Evolutionary conservation across 176 grass and related monocot genomes (phyloP), one percentile per base, ranked within the genome.

Genomic region (Puya raimondii): DNA sequence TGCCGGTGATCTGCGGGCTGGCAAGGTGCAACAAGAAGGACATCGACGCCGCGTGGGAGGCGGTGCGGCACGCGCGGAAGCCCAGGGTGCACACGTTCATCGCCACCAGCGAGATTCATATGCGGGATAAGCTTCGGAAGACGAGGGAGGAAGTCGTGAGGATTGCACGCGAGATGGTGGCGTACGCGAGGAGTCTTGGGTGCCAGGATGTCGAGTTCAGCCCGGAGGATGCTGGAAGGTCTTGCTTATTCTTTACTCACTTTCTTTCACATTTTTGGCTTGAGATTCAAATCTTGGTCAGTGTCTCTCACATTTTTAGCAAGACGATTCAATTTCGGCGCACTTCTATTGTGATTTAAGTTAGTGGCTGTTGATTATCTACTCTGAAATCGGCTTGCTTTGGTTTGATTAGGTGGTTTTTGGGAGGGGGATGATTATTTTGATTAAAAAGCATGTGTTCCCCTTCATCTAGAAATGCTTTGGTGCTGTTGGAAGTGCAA

Each of bases 221-320:
- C 66, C 87, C 94, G 0, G 94, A 99, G 79, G 89, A 99, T 16
- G 89, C 94, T 20, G 94, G 94, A 49, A 93, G 94, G 94, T 99
- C 10, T 50, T 50, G 11, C 17, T 11, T 65, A n/a, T 67, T 29
- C 42, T 49, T 69, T 49, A 7, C 12, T 61, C 53, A 10, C n/a
- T 50, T 65, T 47, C 48, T 52, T 66, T 14, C 7, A 9, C 8
- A 18, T 61, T 61, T 61, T 22, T 18, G 9, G 16, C 25, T 47
- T 16, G 16, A 67, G 12, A 47, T 17, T 67, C 27, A 67, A 67
- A 13, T 3, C 59, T 64, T 10, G n/a, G 0, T 64, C 4, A 2
- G 16, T 51, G 8, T 76, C 15, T 59, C 0, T 66, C 15, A 42
- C 33, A 6, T 42, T 42, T 42, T 42, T 8, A 42, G 33, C 33